Base-by-base conservation (phyloP, 129 eudicot species). In the Artemisia argyi region DNA sequence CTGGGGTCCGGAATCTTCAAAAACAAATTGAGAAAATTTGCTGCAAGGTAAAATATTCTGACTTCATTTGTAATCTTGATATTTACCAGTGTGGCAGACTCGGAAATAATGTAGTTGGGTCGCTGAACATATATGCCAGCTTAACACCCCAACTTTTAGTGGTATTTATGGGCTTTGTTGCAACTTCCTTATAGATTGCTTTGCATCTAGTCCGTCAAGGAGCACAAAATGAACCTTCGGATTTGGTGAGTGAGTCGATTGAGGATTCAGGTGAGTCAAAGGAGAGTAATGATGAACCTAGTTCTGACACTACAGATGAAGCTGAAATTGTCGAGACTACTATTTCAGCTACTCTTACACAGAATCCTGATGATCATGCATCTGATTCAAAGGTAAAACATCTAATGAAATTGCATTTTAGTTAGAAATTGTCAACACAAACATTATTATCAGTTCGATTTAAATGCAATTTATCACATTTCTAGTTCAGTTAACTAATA, bases 1-100 rank as follows among this genome's bases (percentile, higher is more conserved):
- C 99, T 50, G 99, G 99, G 18, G 99, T 95, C 22, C 82, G 99
- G 22, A 95, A 85, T 85, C 97, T 95, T 72, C 99, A 95, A 54
- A 95, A 95, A 81, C 99, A 95, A 56, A 95, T 95, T 58, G 99
- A 95, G 79, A 95, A 95, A 76, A 95, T 95, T 39, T 95, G 90
- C 69, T 91, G 99, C 83, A 95, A 95, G 98, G 96, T 39, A 39
- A 30, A 39, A 39, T 92, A 62, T 71, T 49, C 74, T 52, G 5
- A 60, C 51, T 35, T 61, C 51, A 54, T 66, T 49, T 67, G 11
- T 66, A 7, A 57, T 52, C 30, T n/a, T 11, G 6, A 64, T 24
- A 35, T 57, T 71, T 28, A 35, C 14, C 17, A 4, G 32, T 9
- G 46, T 42, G 32, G 24, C 74, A 68, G 18, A 28, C 42, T 32